These are phyloP conservation scores for Plasmodium vinckei DNA, from an alignment of 169 alveolate species.

Conservation along the genomic window DNA sequence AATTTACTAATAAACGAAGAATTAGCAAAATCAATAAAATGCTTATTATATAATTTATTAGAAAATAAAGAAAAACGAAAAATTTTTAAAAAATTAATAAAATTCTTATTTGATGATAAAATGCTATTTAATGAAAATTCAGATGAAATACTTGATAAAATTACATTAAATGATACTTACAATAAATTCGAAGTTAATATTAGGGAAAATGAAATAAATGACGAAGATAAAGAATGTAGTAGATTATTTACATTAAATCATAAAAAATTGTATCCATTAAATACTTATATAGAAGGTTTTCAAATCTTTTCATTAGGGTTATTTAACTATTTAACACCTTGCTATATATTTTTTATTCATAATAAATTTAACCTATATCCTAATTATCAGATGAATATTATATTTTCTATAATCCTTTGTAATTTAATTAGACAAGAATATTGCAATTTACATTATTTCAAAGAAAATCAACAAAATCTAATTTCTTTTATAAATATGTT, in stretches of 20 bases:
- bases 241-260: slow-evolving; percentile 74
- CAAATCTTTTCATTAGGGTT: slow-evolving; percentile 51
- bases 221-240: slow-evolving; percentile 55
- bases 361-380: slow-evolving; percentile 72
- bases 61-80: slow-evolving; percentile 19
- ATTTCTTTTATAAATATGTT: slow-evolving; percentile 73
- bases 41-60: slow-evolving; percentile 8
- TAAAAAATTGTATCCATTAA: slow-evolving; percentile 71
- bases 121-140: slow-evolving; percentile 66
- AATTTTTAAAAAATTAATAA: slow-evolving; percentile 27
- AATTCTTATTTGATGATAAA: slow-evolving; percentile 50
- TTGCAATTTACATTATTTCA: slow-evolving; percentile 38
- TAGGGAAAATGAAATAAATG: slow-evolving; percentile 19
- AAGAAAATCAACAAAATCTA: slow-evolving; percentile 21
- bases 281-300: slow-evolving; percentile 67
- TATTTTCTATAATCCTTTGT: slow-evolving; percentile 52
- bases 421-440: slow-evolving; percentile 69
- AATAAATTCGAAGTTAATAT: slow-evolving; percentile 48
- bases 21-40: slow-evolving; percentile 23
- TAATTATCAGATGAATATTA: slow-evolving; percentile 33
- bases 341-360: slow-evolving; percentile 49
- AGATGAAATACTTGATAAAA: slow-evolving; percentile 67
- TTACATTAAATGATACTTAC: slow-evolving; percentile 63
- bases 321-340: slow-evolving; percentile 59
- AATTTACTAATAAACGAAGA: slow-evolving; percentile 54